Evolutionary conservation across 257 asterid genomes (phyloP), one percentile per base, ranked within the genome.

Genomic region (Ophiorrhiza pumila): DNA sequence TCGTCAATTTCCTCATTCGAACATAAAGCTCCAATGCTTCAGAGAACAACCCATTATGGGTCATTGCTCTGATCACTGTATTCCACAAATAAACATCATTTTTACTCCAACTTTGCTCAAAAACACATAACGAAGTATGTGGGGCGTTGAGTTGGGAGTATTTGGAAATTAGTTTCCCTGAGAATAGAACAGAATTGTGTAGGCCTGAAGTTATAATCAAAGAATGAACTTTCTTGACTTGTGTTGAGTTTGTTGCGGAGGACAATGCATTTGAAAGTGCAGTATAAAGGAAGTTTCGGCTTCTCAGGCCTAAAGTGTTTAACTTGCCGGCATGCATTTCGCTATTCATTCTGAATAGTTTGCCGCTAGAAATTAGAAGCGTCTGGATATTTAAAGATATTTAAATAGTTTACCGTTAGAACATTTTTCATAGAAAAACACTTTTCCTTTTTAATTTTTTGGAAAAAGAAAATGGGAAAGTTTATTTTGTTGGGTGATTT

Each of bases 41-140:
- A 6, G 83, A 67, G 68, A 66, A 84, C 37, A 82, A 64, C 23
- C 89, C 85, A 73, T 84, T 85, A 47, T 84, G 93, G 50, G 89
- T 82, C 97, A 91, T 86, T 46, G 92, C 95, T 80, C 97, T 82
- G 50, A 91, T 86, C 67, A 89, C 68, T 42, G 95, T 83, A 60
- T 91, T 93, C 97, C 97, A 87, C 32, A 80, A 18, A 41, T 83
- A 87, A 1, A 81, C 83, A 77, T 79, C 83, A 2, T 71, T 71
- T 27, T 47, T 31, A 15, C 41, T 58, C 6, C 81, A 72, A 77
- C 68, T 83, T 29, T 63, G 58, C 32, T 75, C 79, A 71, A 93
- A 90, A 77, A 89, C 65, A 10, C 80, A 73, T 29, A 81, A 46
- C 25, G 87, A 83, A 65, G 90, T 84, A 69, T 35, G 65, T 22